These are phyloP conservation scores for Chlorella sorokiniana DNA, from an alignment of 139 green algal species.

Conservation along the genomic window DNA sequence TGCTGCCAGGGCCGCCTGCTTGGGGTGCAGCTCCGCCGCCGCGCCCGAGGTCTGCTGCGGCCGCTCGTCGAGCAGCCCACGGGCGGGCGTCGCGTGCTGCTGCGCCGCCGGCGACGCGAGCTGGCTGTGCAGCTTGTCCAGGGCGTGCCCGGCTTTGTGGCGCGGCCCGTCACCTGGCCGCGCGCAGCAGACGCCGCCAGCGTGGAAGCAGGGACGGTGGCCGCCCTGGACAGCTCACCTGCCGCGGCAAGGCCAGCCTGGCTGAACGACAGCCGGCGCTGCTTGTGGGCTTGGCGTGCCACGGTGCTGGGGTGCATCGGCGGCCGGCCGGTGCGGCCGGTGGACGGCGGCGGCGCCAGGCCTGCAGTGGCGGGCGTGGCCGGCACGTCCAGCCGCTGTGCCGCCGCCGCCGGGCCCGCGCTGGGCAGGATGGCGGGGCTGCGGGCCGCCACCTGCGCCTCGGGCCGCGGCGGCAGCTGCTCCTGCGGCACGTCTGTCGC, in stretches of 20 bases:
- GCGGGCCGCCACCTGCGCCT: neutral
- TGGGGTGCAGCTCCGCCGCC: neutral
- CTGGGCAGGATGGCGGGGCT: neutral
- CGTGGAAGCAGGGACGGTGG: neutral
- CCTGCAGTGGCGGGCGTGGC: neutral
- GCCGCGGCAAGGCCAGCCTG: neutral
- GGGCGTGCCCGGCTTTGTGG: neutral
- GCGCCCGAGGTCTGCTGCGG: neutral
- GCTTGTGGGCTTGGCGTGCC: neutral
- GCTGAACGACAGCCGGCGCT: conserved; percentile 27
- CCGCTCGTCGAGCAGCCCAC: neutral
- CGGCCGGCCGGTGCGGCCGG: conserved; percentile 9
- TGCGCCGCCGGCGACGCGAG: neutral
- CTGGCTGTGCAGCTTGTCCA: conserved; percentile 15
- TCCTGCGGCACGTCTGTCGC: conserved; percentile 25
- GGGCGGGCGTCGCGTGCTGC: neutral
- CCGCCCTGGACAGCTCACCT: neutral
- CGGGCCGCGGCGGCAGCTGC: conserved; percentile 12
- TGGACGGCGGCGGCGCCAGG: neutral
- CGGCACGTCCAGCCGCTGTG: neutral
- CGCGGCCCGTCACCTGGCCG: neutral
- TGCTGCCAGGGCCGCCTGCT: conserved; percentile 14
- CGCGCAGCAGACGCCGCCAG: neutral
- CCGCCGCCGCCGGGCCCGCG: neutral
- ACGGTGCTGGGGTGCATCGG: conserved; percentile 26